phyloP scores from a whole-genome alignment of 2,329 filamentous ascomycete species.

The Calonectria henricotiae region DNA sequence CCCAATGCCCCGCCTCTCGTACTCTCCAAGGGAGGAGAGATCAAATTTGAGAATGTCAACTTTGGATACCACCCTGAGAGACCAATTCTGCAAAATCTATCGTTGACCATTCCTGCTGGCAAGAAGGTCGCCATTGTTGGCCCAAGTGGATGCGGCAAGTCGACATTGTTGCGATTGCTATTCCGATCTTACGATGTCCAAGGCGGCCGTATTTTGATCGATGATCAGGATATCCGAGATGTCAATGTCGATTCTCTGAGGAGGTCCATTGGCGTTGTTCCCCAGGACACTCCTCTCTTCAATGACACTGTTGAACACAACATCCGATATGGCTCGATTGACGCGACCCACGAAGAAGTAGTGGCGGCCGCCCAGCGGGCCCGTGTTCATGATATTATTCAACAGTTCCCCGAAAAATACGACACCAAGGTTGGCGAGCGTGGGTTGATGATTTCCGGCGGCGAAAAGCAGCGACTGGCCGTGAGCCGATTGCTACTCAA shows the following conservation, averaged over 20 bases:
- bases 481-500: conserved; percentile 89
- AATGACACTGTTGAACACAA: conserved; percentile 98
- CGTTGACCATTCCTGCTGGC: conserved; percentile 91
- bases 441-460: conserved; percentile 96
- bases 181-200: conserved; percentile 97
- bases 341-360: conserved; percentile 82
- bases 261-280: conserved; percentile 91
- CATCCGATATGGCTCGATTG: conserved; percentile 91
- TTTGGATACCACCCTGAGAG: conserved; percentile 93
- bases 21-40: conserved; percentile 86
- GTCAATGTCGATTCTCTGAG: conserved; percentile 88
- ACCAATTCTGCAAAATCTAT: conserved; percentile 88
- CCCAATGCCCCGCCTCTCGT: conserved; percentile 81
- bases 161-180: conserved; percentile 89
- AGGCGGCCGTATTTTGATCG: conserved; percentile 87
- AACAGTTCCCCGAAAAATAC: conserved; percentile 89
- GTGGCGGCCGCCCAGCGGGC: conserved; percentile 85
- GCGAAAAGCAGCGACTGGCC: conserved; percentile 93
- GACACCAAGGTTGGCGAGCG: conserved; percentile 93
- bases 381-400: conserved; percentile 87
- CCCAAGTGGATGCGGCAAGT: conserved; percentile 96
- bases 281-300: conserved; percentile 96
- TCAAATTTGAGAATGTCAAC: conserved; percentile 93
- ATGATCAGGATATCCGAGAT: conserved; percentile 91
- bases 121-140: conserved; percentile 97